Base-by-base conservation (phyloP, 306 rosid genomes). In the Quercus alba region DNA sequence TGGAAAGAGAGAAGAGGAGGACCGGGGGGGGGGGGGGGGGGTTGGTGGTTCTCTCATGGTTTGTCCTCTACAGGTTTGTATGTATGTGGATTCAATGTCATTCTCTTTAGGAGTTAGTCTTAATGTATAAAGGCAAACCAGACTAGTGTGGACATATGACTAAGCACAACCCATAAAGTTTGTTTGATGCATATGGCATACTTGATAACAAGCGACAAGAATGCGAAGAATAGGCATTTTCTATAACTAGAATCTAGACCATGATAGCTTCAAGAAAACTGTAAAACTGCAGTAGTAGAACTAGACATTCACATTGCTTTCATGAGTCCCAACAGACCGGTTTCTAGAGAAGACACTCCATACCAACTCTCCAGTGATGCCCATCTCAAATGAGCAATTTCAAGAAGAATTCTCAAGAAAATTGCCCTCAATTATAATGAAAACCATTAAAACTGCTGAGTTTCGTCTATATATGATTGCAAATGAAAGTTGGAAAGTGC, bases 341-440 rank as follows among this genome's bases (percentile, higher is more conserved):
- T 81, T 92, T 81, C 83, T 89, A 61, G 89, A 87, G 90, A 94
- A 90, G 81, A 94, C 98, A 84, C 81, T 90, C 84, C 86, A 87
- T 46, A 89, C 97, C 82, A 94, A 81, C 73, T 85, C 98, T 18
- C 91, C 88, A 25, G 84, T 88, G 88, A 94, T 87, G n/a, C 98
- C 98, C 98, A 94, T 94, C 58, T 73, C 61, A 58, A 74, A 54
- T 71, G 35, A 67, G 58, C 38, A 75, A 76, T n/a, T 75, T 69
- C 80, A 78, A 59, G 75, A 70, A 73, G 76, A 63, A 51, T 81
- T 71, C 80, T 73, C 78, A 84, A 74, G 46, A 51, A 58, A 78
- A 38, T 72, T 70, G 77, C 77, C 78, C 74, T 30, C 75, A 41
- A 70, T 61, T 63, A 72, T 75, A 78, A 78, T 67, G 82, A 88